Percentiles rank a stretch among this genome's conserved stretches.
Conservation (phyloP, 2,329 filamentous ascomycete species). For the Lachnellula cervina region DNA sequence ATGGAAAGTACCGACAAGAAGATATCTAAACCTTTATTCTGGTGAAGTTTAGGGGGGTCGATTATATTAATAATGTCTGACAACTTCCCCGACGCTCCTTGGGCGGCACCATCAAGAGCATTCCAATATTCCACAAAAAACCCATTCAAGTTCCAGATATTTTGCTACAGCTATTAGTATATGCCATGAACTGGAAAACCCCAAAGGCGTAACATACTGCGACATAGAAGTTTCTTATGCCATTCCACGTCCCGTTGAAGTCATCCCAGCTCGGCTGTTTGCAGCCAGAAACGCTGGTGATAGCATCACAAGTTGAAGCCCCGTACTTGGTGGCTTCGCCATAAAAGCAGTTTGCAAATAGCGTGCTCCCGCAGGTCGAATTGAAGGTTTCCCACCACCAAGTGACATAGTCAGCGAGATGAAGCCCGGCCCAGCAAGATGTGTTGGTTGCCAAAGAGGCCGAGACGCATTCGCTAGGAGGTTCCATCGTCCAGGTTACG, state of each 20-base stretch:
- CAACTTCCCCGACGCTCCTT: no score
- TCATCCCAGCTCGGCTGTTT: not conserved
- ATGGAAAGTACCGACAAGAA: no score
- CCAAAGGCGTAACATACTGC: not conserved
- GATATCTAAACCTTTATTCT: no score
- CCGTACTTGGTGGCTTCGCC: not conserved
- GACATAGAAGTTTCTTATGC: not conserved
- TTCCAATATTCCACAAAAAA: no score
- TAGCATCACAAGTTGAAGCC: not conserved
- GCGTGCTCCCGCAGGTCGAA: not conserved
- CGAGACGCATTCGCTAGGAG: not conserved
- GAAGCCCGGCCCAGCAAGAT: not conserved
- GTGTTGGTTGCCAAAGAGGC: not conserved
- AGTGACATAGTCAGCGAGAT: not conserved
- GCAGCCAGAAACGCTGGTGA: not conserved
- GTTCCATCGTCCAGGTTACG: not conserved
- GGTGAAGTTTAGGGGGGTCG: no score
- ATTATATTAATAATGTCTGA: no score
- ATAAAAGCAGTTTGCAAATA: not conserved
- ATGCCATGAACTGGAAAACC: no score
- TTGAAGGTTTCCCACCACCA: not conserved
- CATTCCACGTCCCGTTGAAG: not conserved
- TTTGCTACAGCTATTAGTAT: no score
- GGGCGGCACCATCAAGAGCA: no score
- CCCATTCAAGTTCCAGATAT: no score